A percentile compares a stretch with the other conserved stretches of the same genome.
phyloP scores from a whole-genome alignment of 495 filamentous ascomycete genomes.

The Neurospora sp. region DNA sequence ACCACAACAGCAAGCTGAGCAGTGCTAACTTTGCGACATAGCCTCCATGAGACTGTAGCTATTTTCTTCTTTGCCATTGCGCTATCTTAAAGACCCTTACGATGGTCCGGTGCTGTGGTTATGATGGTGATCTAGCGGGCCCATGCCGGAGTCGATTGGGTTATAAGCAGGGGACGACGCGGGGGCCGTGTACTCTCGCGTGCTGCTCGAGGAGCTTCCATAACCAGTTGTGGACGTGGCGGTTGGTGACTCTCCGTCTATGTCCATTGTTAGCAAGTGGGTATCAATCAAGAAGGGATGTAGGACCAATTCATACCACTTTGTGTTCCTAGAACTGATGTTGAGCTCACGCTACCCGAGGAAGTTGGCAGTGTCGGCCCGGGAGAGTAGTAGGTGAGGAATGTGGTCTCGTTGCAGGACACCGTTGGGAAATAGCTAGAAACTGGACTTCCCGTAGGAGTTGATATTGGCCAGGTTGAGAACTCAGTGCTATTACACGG shows the following conservation, averaged over 20 bases:
- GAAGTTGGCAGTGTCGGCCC: background rate
- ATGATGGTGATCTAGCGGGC: conserved; percentile 19
- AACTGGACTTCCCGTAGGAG: background rate
- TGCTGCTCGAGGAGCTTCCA: background rate
- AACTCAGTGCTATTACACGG: conserved; percentile 1
- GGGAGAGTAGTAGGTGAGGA: conserved; percentile 1
- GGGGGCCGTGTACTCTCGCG: background rate
- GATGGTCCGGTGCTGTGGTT: conserved; percentile 1
- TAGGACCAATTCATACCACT: background rate
- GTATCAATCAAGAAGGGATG: background rate
- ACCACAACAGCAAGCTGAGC: background rate
- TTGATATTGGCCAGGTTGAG: background rate
- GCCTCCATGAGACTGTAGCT: background rate
- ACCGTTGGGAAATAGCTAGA: conserved; percentile 3
- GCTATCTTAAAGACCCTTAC: background rate
- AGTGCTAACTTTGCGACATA: background rate
- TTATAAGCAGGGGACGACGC: conserved; percentile 2
- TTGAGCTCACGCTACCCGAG: conserved; percentile 1
- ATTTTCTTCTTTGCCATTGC: background rate
- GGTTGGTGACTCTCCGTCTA: background rate
- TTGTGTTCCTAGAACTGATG: background rate
- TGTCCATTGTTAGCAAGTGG: background rate
- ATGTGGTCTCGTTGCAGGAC: conserved; percentile 13
- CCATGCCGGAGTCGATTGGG: conserved; percentile 14
- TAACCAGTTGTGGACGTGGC: background rate